Evolutionary conservation across 139 green algal genomes (phyloP).

Genomic region (Volvox reticuliferus): DNA sequence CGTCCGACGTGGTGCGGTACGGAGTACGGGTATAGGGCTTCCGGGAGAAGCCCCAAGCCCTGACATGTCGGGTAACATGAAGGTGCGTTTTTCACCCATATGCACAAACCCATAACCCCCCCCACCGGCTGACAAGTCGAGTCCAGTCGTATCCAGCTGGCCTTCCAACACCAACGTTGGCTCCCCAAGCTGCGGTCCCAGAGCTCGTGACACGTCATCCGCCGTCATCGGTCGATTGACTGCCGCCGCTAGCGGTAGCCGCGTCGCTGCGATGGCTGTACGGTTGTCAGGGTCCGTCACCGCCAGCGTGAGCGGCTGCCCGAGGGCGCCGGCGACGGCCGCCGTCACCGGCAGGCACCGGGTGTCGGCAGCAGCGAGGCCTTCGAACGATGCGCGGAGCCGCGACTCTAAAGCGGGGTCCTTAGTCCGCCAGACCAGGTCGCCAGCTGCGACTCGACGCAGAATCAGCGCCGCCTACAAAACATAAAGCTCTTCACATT

Average conservation of each 20-base stretch:
- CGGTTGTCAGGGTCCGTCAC: constrained; percentile 47
- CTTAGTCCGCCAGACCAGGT: constrained; percentile 81
- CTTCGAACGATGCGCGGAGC: constrained; percentile 58
- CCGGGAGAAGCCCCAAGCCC: too few species aligned
- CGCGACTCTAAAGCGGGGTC: constrained; percentile 68
- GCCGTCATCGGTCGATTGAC: constrained; percentile 50
- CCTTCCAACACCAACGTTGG: constrained; percentile 53
- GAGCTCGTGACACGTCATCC: constrained; percentile 61
- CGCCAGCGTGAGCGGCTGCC: constrained; percentile 58
- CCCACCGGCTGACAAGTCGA: constrained; percentile 60
- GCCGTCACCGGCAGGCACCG: constrained; percentile 67
- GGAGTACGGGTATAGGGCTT: too few species aligned
- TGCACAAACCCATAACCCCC: neutral
- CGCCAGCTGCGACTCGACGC: constrained; percentile 43
- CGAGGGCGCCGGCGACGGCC: constrained; percentile 53
- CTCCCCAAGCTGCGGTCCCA: constrained; percentile 74
- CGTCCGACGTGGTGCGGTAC: too few species aligned
- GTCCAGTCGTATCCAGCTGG: constrained; percentile 56
- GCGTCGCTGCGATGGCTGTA: constrained; percentile 24
- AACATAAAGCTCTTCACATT: too few species aligned
- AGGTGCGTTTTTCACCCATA: neutral
- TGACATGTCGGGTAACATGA: too few species aligned
- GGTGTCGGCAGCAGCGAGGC: constrained; percentile 40
- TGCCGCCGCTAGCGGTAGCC: constrained; percentile 47
- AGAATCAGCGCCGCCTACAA: neutral